These are phyloP conservation scores for Hanseniaspora lachancei DNA, from an alignment of 805 yeast genomes.

Conservation along the genomic window DNA sequence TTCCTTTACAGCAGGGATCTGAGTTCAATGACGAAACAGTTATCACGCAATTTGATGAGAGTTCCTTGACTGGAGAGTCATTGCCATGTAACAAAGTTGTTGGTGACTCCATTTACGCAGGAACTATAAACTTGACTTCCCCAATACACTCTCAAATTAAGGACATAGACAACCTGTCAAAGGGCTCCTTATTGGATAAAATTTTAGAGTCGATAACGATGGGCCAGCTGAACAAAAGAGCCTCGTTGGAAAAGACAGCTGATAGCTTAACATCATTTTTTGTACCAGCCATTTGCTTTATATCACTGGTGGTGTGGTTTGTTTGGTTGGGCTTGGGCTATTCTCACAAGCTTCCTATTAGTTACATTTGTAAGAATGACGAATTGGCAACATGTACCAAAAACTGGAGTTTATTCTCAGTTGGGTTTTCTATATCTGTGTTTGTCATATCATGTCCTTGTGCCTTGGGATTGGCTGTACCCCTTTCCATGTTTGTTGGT, in stretches of 20 bases:
- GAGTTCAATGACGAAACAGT: background rate
- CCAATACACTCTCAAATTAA: conserved; percentile 3
- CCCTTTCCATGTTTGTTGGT: conserved; percentile 71
- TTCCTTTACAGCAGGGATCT: background rate
- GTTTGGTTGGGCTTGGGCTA: conserved; percentile 53
- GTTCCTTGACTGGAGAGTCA: conserved; percentile 52
- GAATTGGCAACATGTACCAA: conserved; percentile 32
- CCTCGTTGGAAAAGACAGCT: conserved; percentile 51
- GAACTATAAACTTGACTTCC: conserved; percentile 45
- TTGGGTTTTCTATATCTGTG: conserved; percentile 64
- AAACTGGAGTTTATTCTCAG: conserved; percentile 63
- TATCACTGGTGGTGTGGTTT: conserved; percentile 54
- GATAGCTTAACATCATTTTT: conserved; percentile 57
- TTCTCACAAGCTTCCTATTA: conserved; percentile 39
- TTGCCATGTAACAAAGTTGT: conserved; percentile 41
- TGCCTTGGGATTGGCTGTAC: conserved; percentile 76
- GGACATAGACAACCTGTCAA: conserved; percentile 2
- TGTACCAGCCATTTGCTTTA: conserved; percentile 52
- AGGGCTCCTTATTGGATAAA: conserved; percentile 54
- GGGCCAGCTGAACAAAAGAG: conserved; percentile 61
- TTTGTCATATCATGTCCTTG: conserved; percentile 80
- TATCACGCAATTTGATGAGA: conserved; percentile 41
- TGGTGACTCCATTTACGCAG: conserved; percentile 62
- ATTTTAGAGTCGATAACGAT: conserved; percentile 58
- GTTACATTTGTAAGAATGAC: conserved; percentile 45